Evolutionary conservation across 2,329 filamentous ascomycete genomes (phyloP).

Genomic region (Aspergillus sp.): DNA sequence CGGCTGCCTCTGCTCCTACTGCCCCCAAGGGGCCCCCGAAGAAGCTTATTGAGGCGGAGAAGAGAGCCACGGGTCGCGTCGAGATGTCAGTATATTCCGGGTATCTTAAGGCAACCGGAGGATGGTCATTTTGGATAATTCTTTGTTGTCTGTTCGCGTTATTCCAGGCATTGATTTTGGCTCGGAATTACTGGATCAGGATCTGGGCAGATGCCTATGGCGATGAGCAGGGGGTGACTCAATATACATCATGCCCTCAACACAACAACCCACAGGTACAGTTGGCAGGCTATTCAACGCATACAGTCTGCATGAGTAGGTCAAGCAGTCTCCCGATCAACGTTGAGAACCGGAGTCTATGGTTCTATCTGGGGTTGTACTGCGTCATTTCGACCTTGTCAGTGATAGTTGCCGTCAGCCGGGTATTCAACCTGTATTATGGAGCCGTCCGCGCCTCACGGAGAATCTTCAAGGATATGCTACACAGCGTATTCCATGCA

Average conservation of each 20-base stretch:
- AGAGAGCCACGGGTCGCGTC: constrained; percentile 68
- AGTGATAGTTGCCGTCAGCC: constrained; percentile 32
- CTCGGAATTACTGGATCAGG: constrained; percentile 40
- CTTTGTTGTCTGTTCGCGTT: constrained; percentile 55
- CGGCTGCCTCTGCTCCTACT: not conserved
- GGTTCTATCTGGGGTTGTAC: constrained; percentile 34
- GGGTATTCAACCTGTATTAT: constrained; percentile 64
- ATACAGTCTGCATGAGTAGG: not conserved
- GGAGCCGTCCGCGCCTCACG: constrained; percentile 71
- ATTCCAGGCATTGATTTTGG: constrained; percentile 12
- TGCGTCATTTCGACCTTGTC: constrained; percentile 8
- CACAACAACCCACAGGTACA: not conserved
- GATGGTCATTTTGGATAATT: constrained; percentile 61
- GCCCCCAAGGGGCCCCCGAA: constrained; percentile 27
- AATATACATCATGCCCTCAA: not conserved
- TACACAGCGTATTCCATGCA: constrained; percentile 67
- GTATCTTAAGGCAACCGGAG: constrained; percentile 70
- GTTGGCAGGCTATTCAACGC: not conserved
- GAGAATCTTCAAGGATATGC: constrained; percentile 66
- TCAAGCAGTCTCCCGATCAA: not conserved
- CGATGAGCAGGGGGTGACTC: not conserved
- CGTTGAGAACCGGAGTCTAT: not conserved
- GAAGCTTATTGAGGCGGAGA: constrained; percentile 75
- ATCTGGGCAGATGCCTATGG: constrained; percentile 40
- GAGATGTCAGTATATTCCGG: constrained; percentile 65